Conservation (phyloP, 108 stramenopile genomes). For the Aurantiochytrium sp. region DNA sequence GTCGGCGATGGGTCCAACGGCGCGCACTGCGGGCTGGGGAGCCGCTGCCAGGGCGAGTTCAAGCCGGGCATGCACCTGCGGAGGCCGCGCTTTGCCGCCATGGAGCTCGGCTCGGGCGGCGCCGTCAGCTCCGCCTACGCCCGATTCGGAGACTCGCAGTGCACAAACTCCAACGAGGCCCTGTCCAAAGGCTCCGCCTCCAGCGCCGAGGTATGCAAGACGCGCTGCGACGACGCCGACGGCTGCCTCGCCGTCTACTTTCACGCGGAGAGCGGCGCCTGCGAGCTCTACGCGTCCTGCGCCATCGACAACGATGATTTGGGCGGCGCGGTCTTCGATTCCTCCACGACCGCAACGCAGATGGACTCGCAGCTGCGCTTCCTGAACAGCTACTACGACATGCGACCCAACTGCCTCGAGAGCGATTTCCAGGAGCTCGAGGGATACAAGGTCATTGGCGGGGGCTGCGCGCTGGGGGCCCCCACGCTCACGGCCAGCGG, state of each 20-base stretch:
- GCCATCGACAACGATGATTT: not conserved
- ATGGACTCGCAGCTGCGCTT: not conserved
- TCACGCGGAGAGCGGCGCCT: not conserved
- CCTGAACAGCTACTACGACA: not conserved
- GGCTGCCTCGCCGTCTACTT: not conserved
- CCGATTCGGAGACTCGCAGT: not conserved
- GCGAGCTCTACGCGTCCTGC: not conserved
- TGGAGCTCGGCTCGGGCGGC: not conserved
- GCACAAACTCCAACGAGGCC: not conserved
- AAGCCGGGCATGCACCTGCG: not conserved
- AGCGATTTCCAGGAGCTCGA: not conserved
- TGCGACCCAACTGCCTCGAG: not conserved
- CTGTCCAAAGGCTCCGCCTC: not conserved
- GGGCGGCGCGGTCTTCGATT: not conserved
- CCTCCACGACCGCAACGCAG: not conserved
- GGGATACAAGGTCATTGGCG: not conserved
- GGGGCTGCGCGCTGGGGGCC: not conserved
- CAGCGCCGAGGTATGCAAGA: not conserved
- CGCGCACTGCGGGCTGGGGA: not conserved
- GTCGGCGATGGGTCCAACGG: not conserved
- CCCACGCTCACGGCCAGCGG: not conserved
- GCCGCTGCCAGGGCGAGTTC: not conserved
- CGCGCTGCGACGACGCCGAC: not conserved
- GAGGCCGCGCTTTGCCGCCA: not conserved
- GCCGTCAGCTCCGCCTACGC: not conserved